Percentiles rank a stretch among this genome's conserved stretches.
Evolutionary conservation across 2,329 filamentous ascomycete species (phyloP).

Genomic region (Pleoardoris graminearum): DNA sequence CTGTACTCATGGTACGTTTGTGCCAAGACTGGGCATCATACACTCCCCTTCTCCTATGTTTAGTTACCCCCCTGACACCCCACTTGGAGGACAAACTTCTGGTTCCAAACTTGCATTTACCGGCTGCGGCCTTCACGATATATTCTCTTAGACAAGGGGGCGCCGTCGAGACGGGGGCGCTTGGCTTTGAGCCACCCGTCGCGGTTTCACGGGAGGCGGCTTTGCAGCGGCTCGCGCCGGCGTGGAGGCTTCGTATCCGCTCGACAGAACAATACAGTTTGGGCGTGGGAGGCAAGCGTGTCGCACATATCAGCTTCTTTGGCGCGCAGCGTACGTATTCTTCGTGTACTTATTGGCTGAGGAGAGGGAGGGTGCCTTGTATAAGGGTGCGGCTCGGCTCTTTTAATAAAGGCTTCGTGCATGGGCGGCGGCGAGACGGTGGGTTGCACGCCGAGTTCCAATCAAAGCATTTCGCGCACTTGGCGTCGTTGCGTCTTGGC

Average conservation of each 20-base stretch:
- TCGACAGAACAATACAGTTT: too few relatives aligned
- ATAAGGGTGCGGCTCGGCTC: neutral
- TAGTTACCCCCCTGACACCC: neutral
- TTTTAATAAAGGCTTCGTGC: slow-evolving; percentile 3
- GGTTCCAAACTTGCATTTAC: slow-evolving; percentile 16
- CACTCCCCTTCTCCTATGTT: slow-evolving; percentile 8
- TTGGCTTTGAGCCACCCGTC: too few relatives aligned
- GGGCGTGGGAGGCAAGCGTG: too few relatives aligned
- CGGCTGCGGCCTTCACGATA: slow-evolving; percentile 14
- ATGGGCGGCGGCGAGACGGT: neutral
- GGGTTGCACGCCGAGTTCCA: neutral
- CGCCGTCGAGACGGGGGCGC: neutral
- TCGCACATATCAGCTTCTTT: too few relatives aligned
- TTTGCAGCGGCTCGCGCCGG: too few relatives aligned
- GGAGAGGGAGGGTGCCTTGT: neutral
- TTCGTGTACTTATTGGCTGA: slow-evolving; percentile 13
- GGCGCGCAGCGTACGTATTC: neutral
- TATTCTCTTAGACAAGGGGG: neutral
- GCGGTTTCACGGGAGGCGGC: too few relatives aligned
- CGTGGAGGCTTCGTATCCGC: too few relatives aligned
- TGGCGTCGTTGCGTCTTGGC: neutral
- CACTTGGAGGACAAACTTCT: slow-evolving; percentile 13
- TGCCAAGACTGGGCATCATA: neutral
- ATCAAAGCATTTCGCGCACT: slow-evolving; percentile 4
- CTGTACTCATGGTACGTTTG: slow-evolving; percentile 5